Base-by-base conservation (phyloP, 1,284 basidiomycete species). In the Melampsora larici-populina region DNA sequence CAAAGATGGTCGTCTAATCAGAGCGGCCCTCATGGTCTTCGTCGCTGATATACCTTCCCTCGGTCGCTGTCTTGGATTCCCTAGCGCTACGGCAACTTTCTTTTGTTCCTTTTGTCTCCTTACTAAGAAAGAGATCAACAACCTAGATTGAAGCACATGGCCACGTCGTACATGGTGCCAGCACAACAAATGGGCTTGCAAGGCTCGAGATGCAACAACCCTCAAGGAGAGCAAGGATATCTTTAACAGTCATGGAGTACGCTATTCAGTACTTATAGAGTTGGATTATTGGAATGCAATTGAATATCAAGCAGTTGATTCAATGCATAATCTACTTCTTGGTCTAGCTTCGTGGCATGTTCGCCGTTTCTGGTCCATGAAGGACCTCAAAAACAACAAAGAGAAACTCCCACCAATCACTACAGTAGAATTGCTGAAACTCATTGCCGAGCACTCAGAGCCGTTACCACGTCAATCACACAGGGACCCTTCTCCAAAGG, bases 21-120 rank as follows among this genome's bases (percentile, higher is more conserved):
- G 33, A 31, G 66, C 64, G 2, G 73, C 70, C 11, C 64, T 80
- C 0, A 64, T 70, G n/a, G 78, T 69, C 6, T 70, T 80, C 8
- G 69, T 80, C 31, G 73, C 49, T 21, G 79, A 80, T 70, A 48
- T 80, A 21, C 79, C 79, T 11, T 79, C 79, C 58, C 48, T 65
- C 1, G 66, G 79, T 17, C 33, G 74, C 7, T 24, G 55, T n/a
- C 49, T 67, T n/a, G 79, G 79, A 4, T 79, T 66, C 63, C 31
- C 67, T 21, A 33, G 43, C 13, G n/a, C 65, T 17, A 62, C 9
- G 8, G 43, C 79, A 2, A 55, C 7, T n/a, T n/a, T 9, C 13
- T 70, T 78, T 48, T 80, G 79, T 33, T 80, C 79, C 0, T 72
- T 64, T 55, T 80, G 76, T 29, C n/a, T 43, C 2, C 8, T 71